These are phyloP conservation scores for Euptelea pleiosperma DNA, from an alignment of 164 flowering plant species.

Conservation along the genomic window DNA sequence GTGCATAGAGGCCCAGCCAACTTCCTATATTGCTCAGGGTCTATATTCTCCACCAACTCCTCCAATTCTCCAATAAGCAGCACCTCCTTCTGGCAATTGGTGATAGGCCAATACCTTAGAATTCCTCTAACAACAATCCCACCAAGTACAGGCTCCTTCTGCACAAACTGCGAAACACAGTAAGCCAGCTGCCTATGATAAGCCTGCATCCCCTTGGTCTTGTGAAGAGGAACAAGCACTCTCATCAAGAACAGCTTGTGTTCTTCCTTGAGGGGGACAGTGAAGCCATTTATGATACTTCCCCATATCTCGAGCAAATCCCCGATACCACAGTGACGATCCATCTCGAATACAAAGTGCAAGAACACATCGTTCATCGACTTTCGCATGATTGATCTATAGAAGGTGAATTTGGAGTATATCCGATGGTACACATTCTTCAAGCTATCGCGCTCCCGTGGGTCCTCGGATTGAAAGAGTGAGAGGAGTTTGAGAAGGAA, in stretches of 20 bases:
- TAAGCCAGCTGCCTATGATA: slow-evolving; percentile 70
- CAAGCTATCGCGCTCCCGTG: slow-evolving; percentile 60
- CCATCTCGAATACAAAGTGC: slow-evolving; percentile 44
- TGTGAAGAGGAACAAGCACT: slow-evolving; percentile 69
- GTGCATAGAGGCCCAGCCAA: slow-evolving; percentile 54
- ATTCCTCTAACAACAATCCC: slow-evolving; percentile 50
- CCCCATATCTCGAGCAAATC: slow-evolving; percentile 83
- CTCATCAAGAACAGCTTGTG: slow-evolving; percentile 67
- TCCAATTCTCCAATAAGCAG: slow-evolving; percentile 66
- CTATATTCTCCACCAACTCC: slow-evolving; percentile 58
- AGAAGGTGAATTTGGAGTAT: slow-evolving; percentile 51
- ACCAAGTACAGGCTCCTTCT: slow-evolving; percentile 67
- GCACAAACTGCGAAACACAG: slow-evolving; percentile 72
- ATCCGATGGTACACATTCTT: slow-evolving; percentile 67
- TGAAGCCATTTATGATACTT: slow-evolving; percentile 69
- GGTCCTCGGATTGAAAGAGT: slow-evolving; percentile 66
- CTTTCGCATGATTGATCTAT: slow-evolving; percentile 69
- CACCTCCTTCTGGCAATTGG: slow-evolving; percentile 67
- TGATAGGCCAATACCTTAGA: slow-evolving; percentile 63
- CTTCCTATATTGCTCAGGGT: slow-evolving; percentile 39
- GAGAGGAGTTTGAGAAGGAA: slow-evolving; percentile 53
- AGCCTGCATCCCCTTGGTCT: slow-evolving; percentile 51
- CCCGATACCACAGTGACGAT: slow-evolving; percentile 55
- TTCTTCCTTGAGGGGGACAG: slow-evolving; percentile 74
- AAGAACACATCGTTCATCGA: slow-evolving; percentile 64